Evolutionary conservation across 2,329 filamentous ascomycete species (phyloP), one percentile per base, ranked within the genome.

Genomic region (Paracorniculantispora psalliotae): DNA sequence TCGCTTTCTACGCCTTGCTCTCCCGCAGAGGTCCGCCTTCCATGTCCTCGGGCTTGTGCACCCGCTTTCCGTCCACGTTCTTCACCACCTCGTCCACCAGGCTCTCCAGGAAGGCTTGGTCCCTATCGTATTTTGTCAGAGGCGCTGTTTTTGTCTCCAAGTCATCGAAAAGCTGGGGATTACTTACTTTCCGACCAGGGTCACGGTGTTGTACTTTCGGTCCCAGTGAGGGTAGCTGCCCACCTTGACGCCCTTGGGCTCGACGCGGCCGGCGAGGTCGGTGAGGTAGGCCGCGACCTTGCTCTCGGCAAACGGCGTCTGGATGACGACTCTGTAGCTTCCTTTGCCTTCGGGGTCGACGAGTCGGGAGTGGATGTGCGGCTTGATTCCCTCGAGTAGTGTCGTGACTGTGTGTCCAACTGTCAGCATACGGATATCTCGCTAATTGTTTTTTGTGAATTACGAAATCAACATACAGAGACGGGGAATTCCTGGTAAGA

Each of bases 221-320:
- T 89, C 91, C 92, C 92, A 97, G 58, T 91, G 81, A 37, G 94
- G 94, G 74, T 99, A 97, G 73, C 91, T 96, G 49, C 94, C 94
- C 17, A 97, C 91, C 76, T 97, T 97, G 67, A 97, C 82, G 3
- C 91, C 92, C 67, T 83, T 85, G 1, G 85, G 77, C 70, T 86
- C 88, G 23, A 92, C 89, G 71, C 84, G 84, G 28, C 78, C 81
- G 4, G 92, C 90, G 62, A 97, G 77, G 64, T 90, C 82, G 1
- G 91, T 93, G 67, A 99, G 78, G 70, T 90, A 97, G 19, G 80
- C 83, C 13, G 94, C 93, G 33, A 97, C 86, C 19, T 82, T 83
- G 72, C 92, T 97, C 79, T 99, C 94, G 0, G 89, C 79, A 73
- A 96, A 72, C 28, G 93, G 92, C 28, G 94, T 97, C 52, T 90